These are phyloP conservation scores for Apophysomyces sp. DNA, from an alignment of 371 early-diverging fungal genomes.

Conservation along the genomic window DNA sequence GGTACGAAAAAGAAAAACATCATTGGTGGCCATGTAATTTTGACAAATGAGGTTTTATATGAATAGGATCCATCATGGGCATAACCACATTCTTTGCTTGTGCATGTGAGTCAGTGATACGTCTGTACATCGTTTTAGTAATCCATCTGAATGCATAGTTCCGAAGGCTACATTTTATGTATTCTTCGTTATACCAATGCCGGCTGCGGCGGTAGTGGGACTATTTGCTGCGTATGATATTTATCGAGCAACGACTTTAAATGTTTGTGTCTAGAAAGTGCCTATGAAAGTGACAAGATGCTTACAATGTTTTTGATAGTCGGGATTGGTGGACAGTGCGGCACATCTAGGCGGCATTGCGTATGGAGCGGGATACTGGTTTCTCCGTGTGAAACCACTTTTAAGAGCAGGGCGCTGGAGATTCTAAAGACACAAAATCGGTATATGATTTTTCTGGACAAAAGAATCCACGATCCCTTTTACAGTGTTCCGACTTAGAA, in stretches of 20 bases:
- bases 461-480: not conserved
- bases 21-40: not conserved
- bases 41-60: not conserved
- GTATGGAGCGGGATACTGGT: slow-evolving; percentile 59
- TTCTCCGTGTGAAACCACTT: slow-evolving; percentile 46
- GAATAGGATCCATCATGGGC: slow-evolving; percentile 42
- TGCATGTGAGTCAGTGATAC: slow-evolving; percentile 37
- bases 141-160: slow-evolving; percentile 16
- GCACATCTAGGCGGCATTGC: slow-evolving; percentile 58
- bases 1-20: slow-evolving; percentile 18
- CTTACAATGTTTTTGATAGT: slow-evolving; percentile 12
- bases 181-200: slow-evolving; percentile 62
- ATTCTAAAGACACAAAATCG: slow-evolving; percentile 1
- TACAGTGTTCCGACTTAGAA: not conserved
- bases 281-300: not conserved
- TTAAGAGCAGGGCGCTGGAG: slow-evolving; percentile 36
- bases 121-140: not conserved
- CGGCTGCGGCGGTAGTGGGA: slow-evolving; percentile 53
- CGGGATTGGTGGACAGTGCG: slow-evolving; percentile 54
- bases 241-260: slow-evolving; percentile 35
- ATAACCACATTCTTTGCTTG: slow-evolving; percentile 47
- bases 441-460: not conserved
- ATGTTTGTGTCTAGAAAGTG: slow-evolving; percentile 17
- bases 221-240: slow-evolving; percentile 40
- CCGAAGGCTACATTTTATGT: slow-evolving; percentile 52